A percentile compares a stretch with the other conserved stretches of the same genome.
These are phyloP conservation scores for Pseudonitzschia multiseries DNA, from an alignment of 108 stramenopile genomes.

Conservation along the genomic window DNA sequence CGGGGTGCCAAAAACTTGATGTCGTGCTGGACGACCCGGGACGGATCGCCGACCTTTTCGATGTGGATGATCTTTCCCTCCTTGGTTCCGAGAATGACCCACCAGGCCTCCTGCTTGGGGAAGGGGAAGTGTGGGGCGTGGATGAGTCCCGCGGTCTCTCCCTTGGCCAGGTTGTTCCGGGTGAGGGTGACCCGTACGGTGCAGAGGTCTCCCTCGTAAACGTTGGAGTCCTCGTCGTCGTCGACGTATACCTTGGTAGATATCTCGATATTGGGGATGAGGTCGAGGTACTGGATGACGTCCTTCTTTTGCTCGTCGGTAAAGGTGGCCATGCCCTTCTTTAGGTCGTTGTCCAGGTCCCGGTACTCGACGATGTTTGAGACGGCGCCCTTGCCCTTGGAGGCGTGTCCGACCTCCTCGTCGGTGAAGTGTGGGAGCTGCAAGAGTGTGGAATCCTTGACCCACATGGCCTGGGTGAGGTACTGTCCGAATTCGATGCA, in stretches of 20 bases:
- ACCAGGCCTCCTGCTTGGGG: slow-evolving; percentile 93
- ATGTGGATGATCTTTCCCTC: slow-evolving; percentile 92
- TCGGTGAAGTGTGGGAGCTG: slow-evolving; percentile 92
- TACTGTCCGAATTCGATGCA: slow-evolving; percentile 93
- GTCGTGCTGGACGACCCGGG: slow-evolving; percentile 78
- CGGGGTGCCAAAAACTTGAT: slow-evolving; percentile 96
- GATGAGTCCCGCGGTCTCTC: slow-evolving; percentile 86
- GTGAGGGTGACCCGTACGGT: slow-evolving; percentile 88
- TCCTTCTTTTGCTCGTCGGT: slow-evolving; percentile 84
- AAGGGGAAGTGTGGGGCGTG: slow-evolving; percentile 92
- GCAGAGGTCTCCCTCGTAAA: slow-evolving; percentile 95
- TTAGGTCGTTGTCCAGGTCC: slow-evolving; percentile 64
- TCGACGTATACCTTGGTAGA: slow-evolving; percentile 90
- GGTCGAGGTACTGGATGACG: slow-evolving; percentile 67
- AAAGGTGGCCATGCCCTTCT: slow-evolving; percentile 85
- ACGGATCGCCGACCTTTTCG: slow-evolving; percentile 80
- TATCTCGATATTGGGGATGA: slow-evolving; percentile 84
- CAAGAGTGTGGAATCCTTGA: slow-evolving; percentile 78
- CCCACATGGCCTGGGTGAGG: slow-evolving; percentile 91
- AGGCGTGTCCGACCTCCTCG: slow-evolving; percentile 73
- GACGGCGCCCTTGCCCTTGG: slow-evolving; percentile 58
- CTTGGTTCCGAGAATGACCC: slow-evolving; percentile 91
- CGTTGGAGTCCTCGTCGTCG: slow-evolving; percentile 94
- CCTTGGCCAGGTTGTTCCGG: slow-evolving; percentile 87
- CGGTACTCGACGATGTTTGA: slow-evolving; percentile 73